phyloP scores from a whole-genome alignment of 2,329 filamentous ascomycete species.

The Thermoascus crustaceus region DNA sequence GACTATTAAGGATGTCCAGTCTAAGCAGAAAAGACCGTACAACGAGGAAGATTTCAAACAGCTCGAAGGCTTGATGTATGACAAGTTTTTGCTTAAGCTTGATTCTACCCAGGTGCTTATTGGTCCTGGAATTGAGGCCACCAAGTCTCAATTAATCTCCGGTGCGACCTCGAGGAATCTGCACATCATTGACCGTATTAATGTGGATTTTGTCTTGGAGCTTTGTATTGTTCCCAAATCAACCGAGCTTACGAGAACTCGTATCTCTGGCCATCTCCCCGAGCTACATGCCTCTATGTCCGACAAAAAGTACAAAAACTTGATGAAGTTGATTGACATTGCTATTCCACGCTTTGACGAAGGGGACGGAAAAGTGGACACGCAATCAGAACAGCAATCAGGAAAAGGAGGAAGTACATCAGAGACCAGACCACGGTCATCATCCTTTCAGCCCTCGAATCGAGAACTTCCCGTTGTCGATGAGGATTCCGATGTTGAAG shows the following conservation, averaged over 20 bases:
- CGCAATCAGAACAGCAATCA: constrained; percentile 20
- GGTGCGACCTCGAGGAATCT: constrained; percentile 62
- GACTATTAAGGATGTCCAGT: constrained; percentile 82
- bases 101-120: constrained; percentile 94
- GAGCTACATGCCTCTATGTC: constrained; percentile 87
- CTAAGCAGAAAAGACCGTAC: constrained; percentile 80
- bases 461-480: constrained; percentile 73
- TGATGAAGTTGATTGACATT: constrained; percentile 95
- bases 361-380: constrained; percentile 30
- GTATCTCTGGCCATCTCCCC: constrained; percentile 83
- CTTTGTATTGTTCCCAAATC: constrained; percentile 95
- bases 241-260: constrained; percentile 83
- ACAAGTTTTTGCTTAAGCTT: constrained; percentile 88
- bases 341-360: constrained; percentile 76
- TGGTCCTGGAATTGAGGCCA: constrained; percentile 83
- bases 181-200: constrained; percentile 93
- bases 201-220: constrained; percentile 93
- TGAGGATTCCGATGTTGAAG: constrained; percentile 52
- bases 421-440: constrained; percentile 48
- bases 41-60: constrained; percentile 81
- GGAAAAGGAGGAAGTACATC: constrained; percentile 24
- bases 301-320: constrained; percentile 89
- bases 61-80: constrained; percentile 91
- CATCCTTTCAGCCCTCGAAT: constrained; percentile 65
- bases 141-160: constrained; percentile 68